Conservation (phyloP, 306 rosid genomes). For the Quercus engelmannii region DNA sequence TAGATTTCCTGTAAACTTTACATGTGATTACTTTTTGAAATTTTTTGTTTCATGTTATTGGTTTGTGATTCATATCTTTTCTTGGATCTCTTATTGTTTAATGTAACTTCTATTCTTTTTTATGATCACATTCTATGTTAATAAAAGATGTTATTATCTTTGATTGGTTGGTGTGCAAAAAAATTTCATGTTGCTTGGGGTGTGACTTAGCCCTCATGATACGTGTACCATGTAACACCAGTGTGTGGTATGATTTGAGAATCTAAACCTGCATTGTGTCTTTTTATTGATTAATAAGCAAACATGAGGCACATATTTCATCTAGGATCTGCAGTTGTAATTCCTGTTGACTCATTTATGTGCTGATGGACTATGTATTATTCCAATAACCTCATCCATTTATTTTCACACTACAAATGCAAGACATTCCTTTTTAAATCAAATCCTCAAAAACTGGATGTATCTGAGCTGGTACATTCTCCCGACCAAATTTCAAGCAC, state of each 20-base stretch:
- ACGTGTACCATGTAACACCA: not conserved
- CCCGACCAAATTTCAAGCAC: conserved; percentile 18
- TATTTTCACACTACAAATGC: conserved; percentile 27
- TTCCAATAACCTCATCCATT: conserved; percentile 49
- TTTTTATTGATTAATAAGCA: not conserved
- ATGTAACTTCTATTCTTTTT: not conserved
- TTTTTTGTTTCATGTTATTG: not conserved
- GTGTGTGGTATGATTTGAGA: not conserved
- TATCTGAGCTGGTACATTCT: conserved; percentile 29
- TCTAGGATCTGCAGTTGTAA: conserved; percentile 36
- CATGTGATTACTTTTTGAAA: not conserved
- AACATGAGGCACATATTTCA: not conserved
- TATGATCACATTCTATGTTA: not conserved
- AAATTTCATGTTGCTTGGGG: not conserved
- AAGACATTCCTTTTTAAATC: conserved; percentile 44
- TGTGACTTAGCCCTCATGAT: not conserved
- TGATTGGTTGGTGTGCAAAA: not conserved
- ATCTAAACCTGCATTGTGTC: not conserved
- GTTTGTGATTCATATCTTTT: not conserved
- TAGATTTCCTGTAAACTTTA: not conserved
- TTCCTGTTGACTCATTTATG: conserved; percentile 41
- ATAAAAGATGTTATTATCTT: not conserved
- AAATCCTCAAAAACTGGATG: conserved; percentile 35
- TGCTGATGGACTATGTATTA: conserved; percentile 47
- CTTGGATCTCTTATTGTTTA: not conserved